These are phyloP conservation scores for Entomortierella lignicola DNA, from an alignment of 192 early-diverging fungal genomes.

Conservation along the genomic window DNA sequence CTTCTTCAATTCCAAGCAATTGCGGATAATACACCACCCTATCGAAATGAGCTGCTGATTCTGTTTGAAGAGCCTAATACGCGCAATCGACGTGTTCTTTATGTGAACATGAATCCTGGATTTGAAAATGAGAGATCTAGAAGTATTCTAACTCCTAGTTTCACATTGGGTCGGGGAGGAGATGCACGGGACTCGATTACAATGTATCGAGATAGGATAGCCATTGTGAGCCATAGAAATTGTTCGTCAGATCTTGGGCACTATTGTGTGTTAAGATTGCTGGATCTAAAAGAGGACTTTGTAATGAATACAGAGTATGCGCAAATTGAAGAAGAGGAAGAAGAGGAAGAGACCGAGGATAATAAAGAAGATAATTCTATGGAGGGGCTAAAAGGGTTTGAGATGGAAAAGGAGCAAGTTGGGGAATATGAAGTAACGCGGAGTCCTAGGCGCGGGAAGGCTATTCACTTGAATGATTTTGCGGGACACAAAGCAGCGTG, in stretches of 20 bases:
- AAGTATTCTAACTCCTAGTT: neutral
- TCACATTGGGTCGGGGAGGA: conserved; percentile 28
- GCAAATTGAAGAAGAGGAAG: conserved; percentile 1
- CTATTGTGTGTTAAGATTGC: conserved; percentile 25
- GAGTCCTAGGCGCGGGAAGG: conserved; percentile 5
- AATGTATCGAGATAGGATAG: conserved; percentile 44
- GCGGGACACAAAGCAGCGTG: conserved; percentile 24
- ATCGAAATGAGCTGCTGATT: conserved; percentile 31
- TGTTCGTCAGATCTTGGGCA: conserved; percentile 34
- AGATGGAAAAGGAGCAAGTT: neutral
- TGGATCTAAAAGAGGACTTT: conserved; percentile 18
- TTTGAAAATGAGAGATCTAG: conserved; percentile 12
- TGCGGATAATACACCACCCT: conserved; percentile 14
- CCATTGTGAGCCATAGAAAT: conserved; percentile 28
- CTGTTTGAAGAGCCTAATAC: conserved; percentile 27
- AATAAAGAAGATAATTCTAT: neutral
- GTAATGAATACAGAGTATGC: conserved; percentile 30
- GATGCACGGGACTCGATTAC: conserved; percentile 37
- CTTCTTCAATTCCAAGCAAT: conserved; percentile 31
- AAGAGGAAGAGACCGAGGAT: neutral
- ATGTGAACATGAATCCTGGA: conserved; percentile 13
- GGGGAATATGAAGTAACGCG: neutral
- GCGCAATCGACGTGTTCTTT: conserved; percentile 26
- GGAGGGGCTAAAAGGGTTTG: neutral
- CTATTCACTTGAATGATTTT: conserved; percentile 22